phyloP scores from a whole-genome alignment of 1,139 yeast species.

The Debaryomyces sp. region DNA sequence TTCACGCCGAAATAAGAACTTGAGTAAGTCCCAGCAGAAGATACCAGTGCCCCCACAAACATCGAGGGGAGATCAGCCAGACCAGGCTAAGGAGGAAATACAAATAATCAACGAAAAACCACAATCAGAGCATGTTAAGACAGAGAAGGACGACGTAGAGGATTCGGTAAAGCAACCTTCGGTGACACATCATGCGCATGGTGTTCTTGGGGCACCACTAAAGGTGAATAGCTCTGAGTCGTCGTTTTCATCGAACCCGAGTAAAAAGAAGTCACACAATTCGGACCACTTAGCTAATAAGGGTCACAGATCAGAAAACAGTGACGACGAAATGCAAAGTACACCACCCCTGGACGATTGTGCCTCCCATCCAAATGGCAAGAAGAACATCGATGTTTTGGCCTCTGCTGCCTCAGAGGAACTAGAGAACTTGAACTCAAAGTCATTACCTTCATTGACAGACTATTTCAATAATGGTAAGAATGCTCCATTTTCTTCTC shows the following conservation, averaged over 20 bases:
- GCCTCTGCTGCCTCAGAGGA: constrained; percentile 87
- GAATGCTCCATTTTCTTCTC: constrained; percentile 11
- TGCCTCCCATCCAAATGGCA: constrained; percentile 14
- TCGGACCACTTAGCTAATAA: constrained; percentile 2
- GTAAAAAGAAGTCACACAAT: background rate
- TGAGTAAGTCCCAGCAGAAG: constrained; percentile 14
- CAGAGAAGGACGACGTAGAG: background rate
- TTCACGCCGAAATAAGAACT: constrained; percentile 58
- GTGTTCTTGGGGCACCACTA: background rate
- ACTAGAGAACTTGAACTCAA: constrained; percentile 54
- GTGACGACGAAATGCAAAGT: constrained; percentile 6
- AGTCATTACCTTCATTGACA: constrained; percentile 66
- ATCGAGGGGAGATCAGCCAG: background rate
- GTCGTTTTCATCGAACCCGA: constrained; percentile 4
- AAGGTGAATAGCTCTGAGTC: constrained; percentile 2
- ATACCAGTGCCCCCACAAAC: constrained; percentile 1
- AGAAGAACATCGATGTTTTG: constrained; percentile 70
- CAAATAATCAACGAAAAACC: background rate
- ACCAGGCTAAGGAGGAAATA: background rate
- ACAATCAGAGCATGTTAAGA: background rate
- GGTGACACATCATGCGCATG: background rate
- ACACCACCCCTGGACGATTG: constrained; percentile 7
- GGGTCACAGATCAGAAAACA: constrained; percentile 2
- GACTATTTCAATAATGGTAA: constrained; percentile 47
- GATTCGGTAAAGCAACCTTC: background rate